phyloP scores from a whole-genome alignment of 78 protist species.

The Dictyostelium firmibasis region DNA sequence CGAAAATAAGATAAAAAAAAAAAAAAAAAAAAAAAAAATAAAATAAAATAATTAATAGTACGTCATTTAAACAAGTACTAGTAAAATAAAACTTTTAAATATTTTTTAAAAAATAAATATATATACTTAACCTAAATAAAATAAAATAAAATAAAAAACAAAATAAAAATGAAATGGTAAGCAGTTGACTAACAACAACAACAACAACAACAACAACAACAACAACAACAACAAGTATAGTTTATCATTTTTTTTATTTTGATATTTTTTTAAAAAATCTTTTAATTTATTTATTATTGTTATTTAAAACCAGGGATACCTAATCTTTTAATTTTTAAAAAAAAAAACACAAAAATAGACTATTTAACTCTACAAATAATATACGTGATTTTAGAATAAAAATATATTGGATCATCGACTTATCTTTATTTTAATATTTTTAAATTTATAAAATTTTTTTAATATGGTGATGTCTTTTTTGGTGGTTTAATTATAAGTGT shows the following conservation, averaged over 20 bases:
- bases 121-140: too few species aligned
- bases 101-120: too few species aligned
- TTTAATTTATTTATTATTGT: not conserved
- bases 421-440: not conserved
- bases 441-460: not conserved
- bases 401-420: not conserved
- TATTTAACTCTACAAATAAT: not conserved
- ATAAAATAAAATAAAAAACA: too few species aligned
- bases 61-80: not conserved
- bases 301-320: not conserved
- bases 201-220: too few species aligned
- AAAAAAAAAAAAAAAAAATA: too few species aligned
- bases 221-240: not conserved
- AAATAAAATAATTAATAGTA: not conserved
- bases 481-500: not conserved
- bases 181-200: not conserved
- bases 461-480: not conserved
- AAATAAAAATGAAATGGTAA: not conserved
- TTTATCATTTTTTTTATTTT: not conserved
- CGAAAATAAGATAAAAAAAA: not conserved
- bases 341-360: not conserved
- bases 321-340: not conserved
- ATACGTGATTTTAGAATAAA: not conserved
- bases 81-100: not conserved
- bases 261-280: not conserved